Conservation (phyloP, 2,329 filamentous ascomycete species). For the Epichloe brachyelytri region DNA sequence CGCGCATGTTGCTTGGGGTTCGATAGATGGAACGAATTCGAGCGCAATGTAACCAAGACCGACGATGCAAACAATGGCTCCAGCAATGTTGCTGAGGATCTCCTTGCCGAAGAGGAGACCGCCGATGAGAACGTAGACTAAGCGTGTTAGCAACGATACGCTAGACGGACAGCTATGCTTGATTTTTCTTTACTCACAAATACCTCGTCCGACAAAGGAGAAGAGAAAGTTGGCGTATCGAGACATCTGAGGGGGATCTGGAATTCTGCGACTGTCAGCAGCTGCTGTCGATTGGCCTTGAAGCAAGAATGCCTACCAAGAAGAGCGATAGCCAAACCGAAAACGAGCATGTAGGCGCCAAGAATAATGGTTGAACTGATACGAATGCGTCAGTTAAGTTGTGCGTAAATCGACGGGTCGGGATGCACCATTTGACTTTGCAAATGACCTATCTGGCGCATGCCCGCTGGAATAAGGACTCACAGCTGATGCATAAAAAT, state of each 20-base stretch:
- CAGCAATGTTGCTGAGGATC: constrained; percentile 60
- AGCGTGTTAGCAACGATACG: constrained; percentile 3
- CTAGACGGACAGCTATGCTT: not conserved
- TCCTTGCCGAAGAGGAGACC: constrained; percentile 62
- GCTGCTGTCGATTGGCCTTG: not conserved
- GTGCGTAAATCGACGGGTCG: not conserved
- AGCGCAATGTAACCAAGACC: constrained; percentile 67
- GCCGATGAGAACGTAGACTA: constrained; percentile 94
- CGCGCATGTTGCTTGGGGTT: constrained; percentile 75
- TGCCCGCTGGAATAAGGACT: constrained; percentile 18
- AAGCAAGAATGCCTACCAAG: constrained; percentile 32
- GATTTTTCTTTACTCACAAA: constrained; percentile 52
- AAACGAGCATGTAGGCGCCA: constrained; percentile 78
- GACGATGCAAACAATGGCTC: constrained; percentile 61
- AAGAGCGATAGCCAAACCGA: constrained; percentile 65
- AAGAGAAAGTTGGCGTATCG: constrained; percentile 97
- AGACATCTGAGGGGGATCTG: constrained; percentile 87
- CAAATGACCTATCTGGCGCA: not conserved
- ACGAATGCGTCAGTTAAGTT: not conserved
- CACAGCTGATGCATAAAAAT: constrained; percentile 53
- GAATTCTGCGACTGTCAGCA: constrained; percentile 50
- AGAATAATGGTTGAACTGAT: constrained; percentile 47
- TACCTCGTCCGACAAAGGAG: constrained; percentile 87
- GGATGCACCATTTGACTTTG: not conserved
- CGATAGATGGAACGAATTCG: constrained; percentile 67